A percentile compares a stretch with the other conserved stretches of the same genome.
These are phyloP conservation scores for Strigomonas culicis DNA, from an alignment of 208 protist genomes.

Conservation along the genomic window DNA sequence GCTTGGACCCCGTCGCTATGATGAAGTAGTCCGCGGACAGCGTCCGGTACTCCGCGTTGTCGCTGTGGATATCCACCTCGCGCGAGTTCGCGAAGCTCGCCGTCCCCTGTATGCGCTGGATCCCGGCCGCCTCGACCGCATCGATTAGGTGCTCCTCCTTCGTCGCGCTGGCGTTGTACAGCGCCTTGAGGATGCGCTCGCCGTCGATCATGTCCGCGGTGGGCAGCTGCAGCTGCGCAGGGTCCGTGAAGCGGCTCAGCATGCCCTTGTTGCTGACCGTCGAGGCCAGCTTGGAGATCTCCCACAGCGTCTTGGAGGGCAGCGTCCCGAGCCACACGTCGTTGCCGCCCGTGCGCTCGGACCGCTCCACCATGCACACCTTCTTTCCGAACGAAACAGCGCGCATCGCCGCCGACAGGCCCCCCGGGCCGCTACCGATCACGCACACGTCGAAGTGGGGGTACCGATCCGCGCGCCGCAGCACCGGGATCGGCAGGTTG, in stretches of 20 bases:
- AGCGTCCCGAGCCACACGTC: conserved; percentile 72
- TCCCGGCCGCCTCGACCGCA: conserved; percentile 26
- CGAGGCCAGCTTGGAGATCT: conserved; percentile 45
- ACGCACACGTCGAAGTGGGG: conserved; percentile 66
- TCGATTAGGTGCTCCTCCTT: conserved; percentile 36
- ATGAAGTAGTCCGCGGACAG: conserved; percentile 65
- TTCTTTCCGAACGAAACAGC: conserved; percentile 45
- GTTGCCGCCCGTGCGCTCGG: conserved; percentile 39
- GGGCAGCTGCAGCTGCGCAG: conserved; percentile 3
- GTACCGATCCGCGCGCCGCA: conserved; percentile 35
- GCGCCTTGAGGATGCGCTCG: conserved; percentile 28
- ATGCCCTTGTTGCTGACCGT: conserved; percentile 22
- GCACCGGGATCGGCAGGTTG: conserved; percentile 36
- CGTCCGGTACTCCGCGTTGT: conserved; percentile 46
- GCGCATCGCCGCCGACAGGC: conserved; percentile 51
- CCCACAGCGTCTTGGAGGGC: conserved; percentile 72
- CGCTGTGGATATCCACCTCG: conserved; percentile 55
- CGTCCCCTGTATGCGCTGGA: conserved; percentile 55
- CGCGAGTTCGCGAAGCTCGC: conserved; percentile 46
- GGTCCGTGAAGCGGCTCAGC: conserved; percentile 31
- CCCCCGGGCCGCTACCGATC: conserved; percentile 65
- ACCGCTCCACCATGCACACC: conserved; percentile 58
- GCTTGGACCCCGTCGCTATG: conserved; percentile 60
- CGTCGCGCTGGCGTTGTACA: conserved; percentile 30
- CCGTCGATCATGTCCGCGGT: conserved; percentile 24